Base-by-base conservation (phyloP, 1,284 basidiomycete genomes). In the Boletellus deceptivus region DNA sequence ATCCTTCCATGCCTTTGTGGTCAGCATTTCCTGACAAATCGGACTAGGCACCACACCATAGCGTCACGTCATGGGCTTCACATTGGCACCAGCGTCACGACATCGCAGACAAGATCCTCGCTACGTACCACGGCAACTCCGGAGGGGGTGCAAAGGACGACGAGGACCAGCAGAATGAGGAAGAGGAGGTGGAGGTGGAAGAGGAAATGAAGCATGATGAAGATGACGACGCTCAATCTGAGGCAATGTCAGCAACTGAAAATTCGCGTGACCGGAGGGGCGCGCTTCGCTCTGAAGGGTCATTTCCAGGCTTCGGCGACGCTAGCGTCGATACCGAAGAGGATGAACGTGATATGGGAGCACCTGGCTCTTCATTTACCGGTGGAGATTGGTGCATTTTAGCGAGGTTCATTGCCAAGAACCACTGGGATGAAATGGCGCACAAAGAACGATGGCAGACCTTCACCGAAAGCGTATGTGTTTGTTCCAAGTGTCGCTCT, bases 21-120 rank as follows among this genome's bases (percentile, higher is more conserved):
- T 52, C 37, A 49, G 24, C 36, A 38, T 55, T 37, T 22, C n/a
- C 49, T 59, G 52, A 59, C 44, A 22, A 53, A 36, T 17, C 18
- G 49, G 35, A 16, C n/a, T 51, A 86, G 84, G 81, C 74, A 20
- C 80, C 84, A 29, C 81, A 84, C 64, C 84, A 86, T 59, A 75
- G 68, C 37, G 58, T 67, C 14, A 67, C 67, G 37, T 85, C 84
- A 2, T 86, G 84, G 84, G 69, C 70, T 34, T 76, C 77, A n/a
- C 75, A 83, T 58, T 83, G 83, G 82, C 74, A 73, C 10, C 74
- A 73, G 46, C 72, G 78, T 47, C 80, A 83, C 50, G 80, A 84
- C 58, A 63, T 84, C 29, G 80, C 83, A 2, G 83, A 84, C 58
- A 81, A 82, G 58, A 81, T 84, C 39, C 60, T 82, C 35, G 76